Evolutionary conservation across 805 yeast species (phyloP).

Genomic region (Scheffersomyces stipitis): DNA sequence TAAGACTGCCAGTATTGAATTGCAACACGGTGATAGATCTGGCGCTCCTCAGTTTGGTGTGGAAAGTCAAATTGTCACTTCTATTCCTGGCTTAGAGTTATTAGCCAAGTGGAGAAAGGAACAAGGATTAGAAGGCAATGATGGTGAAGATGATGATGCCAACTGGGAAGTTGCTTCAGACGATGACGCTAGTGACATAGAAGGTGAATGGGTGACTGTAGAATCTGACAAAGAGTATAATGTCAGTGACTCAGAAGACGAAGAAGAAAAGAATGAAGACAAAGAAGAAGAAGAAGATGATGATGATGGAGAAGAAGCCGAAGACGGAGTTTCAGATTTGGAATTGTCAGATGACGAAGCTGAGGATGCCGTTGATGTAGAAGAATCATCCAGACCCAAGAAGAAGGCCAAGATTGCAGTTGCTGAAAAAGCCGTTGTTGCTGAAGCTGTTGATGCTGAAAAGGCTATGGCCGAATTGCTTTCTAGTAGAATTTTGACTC

Average conservation of each 20-base stretch:
- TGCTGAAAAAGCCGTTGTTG: constrained; percentile 8
- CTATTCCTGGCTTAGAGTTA: constrained; percentile 89
- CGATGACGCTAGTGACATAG: constrained; percentile 56
- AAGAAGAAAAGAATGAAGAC: constrained; percentile 35
- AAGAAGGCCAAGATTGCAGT: constrained; percentile 20
- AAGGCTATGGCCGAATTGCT: constrained; percentile 52
- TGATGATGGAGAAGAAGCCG: constrained; percentile 4
- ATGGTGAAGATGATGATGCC: constrained; percentile 45
- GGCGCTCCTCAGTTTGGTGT: constrained; percentile 67
- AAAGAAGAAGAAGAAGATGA: constrained; percentile 29
- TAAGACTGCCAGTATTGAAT: constrained; percentile 80
- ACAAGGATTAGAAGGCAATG: constrained; percentile 53
- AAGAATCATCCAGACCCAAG: constrained; percentile 21
- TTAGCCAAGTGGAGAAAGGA: constrained; percentile 81
- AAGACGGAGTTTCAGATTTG: constrained; percentile 29
- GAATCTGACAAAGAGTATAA: constrained; percentile 79
- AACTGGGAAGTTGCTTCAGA: constrained; percentile 57
- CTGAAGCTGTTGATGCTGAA: constrained; percentile 27
- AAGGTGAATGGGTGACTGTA: constrained; percentile 90
- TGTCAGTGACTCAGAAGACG: constrained; percentile 52
- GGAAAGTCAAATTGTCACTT: constrained; percentile 59
- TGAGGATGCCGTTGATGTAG: constrained; percentile 37
- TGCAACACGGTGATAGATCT: constrained; percentile 56
- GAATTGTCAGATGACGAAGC: constrained; percentile 25
- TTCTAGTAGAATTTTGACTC: constrained; percentile 81